phyloP scores from a whole-genome alignment of 2,329 filamentous ascomycete genomes.

The Diaporthe longicolla region DNA sequence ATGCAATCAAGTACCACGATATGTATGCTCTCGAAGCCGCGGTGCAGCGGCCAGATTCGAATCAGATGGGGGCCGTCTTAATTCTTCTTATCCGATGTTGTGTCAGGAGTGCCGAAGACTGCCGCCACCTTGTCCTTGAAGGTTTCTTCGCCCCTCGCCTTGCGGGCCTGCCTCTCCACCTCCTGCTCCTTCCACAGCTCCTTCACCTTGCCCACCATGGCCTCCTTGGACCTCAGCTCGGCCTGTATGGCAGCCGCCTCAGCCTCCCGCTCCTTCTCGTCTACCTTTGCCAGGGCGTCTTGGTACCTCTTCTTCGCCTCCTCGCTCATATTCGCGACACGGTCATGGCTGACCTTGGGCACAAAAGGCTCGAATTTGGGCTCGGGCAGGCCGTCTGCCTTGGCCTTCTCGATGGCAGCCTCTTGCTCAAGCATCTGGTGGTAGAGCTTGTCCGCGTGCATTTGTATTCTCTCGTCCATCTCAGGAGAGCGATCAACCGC shows the following conservation, averaged over 20 bases:
- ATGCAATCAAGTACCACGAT: background rate
- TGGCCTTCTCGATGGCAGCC: slow-evolving; percentile 77
- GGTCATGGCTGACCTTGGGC: slow-evolving; percentile 49
- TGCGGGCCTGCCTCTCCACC: slow-evolving; percentile 66
- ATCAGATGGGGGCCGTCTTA: slow-evolving; percentile 2
- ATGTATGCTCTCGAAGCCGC: background rate
- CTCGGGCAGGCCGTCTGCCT: slow-evolving; percentile 69
- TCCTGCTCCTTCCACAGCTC: slow-evolving; percentile 70
- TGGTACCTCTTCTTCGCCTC: slow-evolving; percentile 67
- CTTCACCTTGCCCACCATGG: slow-evolving; percentile 70
- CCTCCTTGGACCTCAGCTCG: slow-evolving; percentile 72
- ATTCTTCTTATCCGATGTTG: slow-evolving; percentile 35
- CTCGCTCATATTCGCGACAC: slow-evolving; percentile 53
- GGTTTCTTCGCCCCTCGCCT: slow-evolving; percentile 67
- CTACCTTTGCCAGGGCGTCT: slow-evolving; percentile 70
- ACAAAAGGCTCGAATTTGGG: slow-evolving; percentile 74
- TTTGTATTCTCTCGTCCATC: slow-evolving; percentile 90
- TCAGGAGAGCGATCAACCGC: slow-evolving; percentile 74
- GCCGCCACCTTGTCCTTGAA: slow-evolving; percentile 57
- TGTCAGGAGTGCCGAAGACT: slow-evolving; percentile 45
- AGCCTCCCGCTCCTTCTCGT: slow-evolving; percentile 69
- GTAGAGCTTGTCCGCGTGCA: slow-evolving; percentile 94
- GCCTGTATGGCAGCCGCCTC: slow-evolving; percentile 76
- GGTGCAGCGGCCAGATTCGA: background rate
- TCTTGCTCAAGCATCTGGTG: slow-evolving; percentile 90